Base-by-base conservation (phyloP, 495 filamentous ascomycete species). In the Lepraria neglecta region DNA sequence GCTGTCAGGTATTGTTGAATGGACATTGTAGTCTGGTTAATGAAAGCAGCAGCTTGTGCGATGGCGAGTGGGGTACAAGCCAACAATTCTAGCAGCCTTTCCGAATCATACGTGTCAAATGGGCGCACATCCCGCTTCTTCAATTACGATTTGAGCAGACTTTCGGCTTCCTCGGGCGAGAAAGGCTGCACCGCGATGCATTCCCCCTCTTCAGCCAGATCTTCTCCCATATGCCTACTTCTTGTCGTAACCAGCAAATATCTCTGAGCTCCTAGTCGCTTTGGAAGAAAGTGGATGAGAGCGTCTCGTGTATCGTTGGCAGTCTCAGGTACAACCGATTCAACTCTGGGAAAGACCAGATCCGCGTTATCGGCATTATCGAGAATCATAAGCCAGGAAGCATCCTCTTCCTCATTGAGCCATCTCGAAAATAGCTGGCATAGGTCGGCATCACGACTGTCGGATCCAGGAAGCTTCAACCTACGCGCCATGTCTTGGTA, bases 101-200 rank as follows among this genome's bases (percentile, higher is more conserved):
- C 44, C 6, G 21, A n/a, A 12, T n/a, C 1, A n/a, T n/a, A 11
- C 6, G 6, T 6, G 17, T 47, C 44, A 6, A n/a, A n/a, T 35
- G 10, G 33, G 33, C 33, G 33, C 33, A 35, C 33, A 0, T 35
- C 10, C 33, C 33, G 44, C 44, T n/a, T 47, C 44, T 24, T 47
- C 44, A 47, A 3, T 12, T n/a, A 3, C 21, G 21, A 47, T 5
- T 46, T 24, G 44, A 47, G 1, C 6, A 47, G 44, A 6, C 6
- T 7, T 47, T 4, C 44, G 4, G 44, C 9, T 47, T 47, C 44
- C 21, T 4, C 17, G 21, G 2, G 15, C 21, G 44, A 47, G 44
- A 47, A 47, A n/a, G 44, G 44, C 44, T n/a, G 44, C 9, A 47
- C 44, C 44, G 15, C 44, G 15, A 47, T 47, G 21, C 44, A 47